These are phyloP conservation scores for Apodospora peruviana DNA, from an alignment of 495 filamentous ascomycete species.

Conservation along the genomic window DNA sequence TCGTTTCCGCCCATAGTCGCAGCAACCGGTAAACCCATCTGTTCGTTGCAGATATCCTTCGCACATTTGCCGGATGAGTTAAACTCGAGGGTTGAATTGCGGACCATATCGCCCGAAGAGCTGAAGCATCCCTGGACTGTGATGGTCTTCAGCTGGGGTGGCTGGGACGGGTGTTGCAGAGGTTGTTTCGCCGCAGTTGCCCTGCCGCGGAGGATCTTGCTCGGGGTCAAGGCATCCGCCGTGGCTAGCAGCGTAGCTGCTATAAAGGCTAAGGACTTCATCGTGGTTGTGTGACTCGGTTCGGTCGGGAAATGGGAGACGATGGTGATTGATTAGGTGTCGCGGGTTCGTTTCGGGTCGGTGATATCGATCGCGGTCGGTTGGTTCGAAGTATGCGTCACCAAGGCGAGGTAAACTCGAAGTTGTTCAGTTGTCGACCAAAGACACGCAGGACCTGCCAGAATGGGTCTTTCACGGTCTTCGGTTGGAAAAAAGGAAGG, in stretches of 20 bases:
- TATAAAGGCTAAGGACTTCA: conserved; percentile 20
- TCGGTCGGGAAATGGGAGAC: neutral
- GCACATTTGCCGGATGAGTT: conserved; percentile 17
- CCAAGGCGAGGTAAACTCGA: no score
- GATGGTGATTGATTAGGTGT: neutral
- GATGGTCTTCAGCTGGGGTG: neutral
- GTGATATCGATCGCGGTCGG: neutral
- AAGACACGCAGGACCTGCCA: conserved; percentile 16
- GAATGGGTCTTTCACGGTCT: conserved; percentile 6
- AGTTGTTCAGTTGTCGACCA: conserved; percentile 6
- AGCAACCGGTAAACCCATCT: conserved; percentile 6
- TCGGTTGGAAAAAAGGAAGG: conserved; percentile 6
- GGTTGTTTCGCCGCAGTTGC: neutral
- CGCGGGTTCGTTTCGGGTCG: neutral
- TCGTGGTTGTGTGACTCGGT: conserved; percentile 5
- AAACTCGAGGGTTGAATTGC: conserved; percentile 6
- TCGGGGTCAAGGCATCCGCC: conserved; percentile 12
- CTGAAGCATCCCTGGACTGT: conserved; percentile 28
- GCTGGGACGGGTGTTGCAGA: conserved; percentile 1
- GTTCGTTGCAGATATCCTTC: conserved; percentile 3
- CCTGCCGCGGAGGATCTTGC: neutral
- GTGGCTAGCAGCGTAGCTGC: conserved; percentile 13
- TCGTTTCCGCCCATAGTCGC: conserved; percentile 16
- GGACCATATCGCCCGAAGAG: conserved; percentile 15
- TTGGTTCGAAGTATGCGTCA: no score